Evolutionary conservation across 2,329 filamentous ascomycete species (phyloP).

Genomic region (Claviceps maximensis): DNA sequence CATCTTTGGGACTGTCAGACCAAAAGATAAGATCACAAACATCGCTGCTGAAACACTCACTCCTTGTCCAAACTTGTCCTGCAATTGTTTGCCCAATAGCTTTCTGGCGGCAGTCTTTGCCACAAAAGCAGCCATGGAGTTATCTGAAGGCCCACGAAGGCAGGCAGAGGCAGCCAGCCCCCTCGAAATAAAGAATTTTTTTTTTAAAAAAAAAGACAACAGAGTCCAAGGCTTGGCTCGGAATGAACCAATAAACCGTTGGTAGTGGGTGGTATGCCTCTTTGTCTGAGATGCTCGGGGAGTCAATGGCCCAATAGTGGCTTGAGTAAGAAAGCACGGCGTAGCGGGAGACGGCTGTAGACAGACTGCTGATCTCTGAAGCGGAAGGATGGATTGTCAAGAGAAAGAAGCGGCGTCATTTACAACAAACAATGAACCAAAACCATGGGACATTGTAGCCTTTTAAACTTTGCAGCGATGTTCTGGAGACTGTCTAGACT

Average conservation of each 20-base stretch:
- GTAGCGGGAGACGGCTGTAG: neutral
- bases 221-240: neutral
- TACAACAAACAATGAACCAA: neutral
- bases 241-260: neutral
- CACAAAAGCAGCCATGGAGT: slow-evolving; percentile 37
- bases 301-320: neutral
- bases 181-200: too few relatives aligned
- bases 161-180: neutral
- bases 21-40: neutral
- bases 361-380: neutral
- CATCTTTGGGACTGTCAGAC: neutral
- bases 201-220: too few relatives aligned
- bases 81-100: slow-evolving; percentile 40
- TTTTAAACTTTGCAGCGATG: neutral
- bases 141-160: neutral
- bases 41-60: slow-evolving; percentile 20
- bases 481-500: neutral
- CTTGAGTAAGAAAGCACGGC: neutral
- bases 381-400: neutral
- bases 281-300: too few relatives aligned
- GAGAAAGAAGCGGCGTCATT: neutral
- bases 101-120: slow-evolving; percentile 43
- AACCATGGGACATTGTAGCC: neutral
- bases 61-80: slow-evolving; percentile 46
- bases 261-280: neutral